Evolutionary conservation across 140 eudicot species (phyloP).

Genomic region (Anethum foeniculum): DNA sequence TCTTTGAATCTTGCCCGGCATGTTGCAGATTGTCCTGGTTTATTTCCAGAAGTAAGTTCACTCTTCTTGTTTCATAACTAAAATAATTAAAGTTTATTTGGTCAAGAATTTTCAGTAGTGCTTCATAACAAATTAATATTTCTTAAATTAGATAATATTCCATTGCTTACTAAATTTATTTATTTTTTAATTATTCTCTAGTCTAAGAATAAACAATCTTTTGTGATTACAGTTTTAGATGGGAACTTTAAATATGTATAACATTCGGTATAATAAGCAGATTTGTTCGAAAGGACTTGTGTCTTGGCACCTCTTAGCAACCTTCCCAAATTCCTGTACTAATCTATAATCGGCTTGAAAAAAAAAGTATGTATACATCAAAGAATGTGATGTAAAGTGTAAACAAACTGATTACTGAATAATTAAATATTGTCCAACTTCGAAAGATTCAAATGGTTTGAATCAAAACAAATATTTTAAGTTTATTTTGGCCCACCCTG

Average conservation of each 20-base stretch:
- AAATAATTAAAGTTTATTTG: background rate
- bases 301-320: background rate
- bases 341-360: background rate
- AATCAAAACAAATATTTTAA: background rate
- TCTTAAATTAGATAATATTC: background rate
- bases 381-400: background rate
- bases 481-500: background rate
- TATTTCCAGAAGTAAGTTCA: constrained; percentile 28
- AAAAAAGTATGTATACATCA: background rate
- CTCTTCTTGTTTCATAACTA: background rate
- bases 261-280: background rate
- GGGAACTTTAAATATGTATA: background rate
- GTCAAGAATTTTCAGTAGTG: background rate
- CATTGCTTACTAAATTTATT: background rate
- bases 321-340: background rate
- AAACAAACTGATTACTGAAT: background rate
- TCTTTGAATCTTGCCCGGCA: constrained; percentile 21
- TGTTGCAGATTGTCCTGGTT: constrained; percentile 21
- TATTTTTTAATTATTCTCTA: background rate
- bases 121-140: background rate
- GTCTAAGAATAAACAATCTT: background rate
- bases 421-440: background rate
- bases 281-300: background rate
- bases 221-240: background rate
- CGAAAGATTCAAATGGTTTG: background rate